Base-by-base conservation (phyloP, 306 rosid species). In the Heteromeles arbutifolia region DNA sequence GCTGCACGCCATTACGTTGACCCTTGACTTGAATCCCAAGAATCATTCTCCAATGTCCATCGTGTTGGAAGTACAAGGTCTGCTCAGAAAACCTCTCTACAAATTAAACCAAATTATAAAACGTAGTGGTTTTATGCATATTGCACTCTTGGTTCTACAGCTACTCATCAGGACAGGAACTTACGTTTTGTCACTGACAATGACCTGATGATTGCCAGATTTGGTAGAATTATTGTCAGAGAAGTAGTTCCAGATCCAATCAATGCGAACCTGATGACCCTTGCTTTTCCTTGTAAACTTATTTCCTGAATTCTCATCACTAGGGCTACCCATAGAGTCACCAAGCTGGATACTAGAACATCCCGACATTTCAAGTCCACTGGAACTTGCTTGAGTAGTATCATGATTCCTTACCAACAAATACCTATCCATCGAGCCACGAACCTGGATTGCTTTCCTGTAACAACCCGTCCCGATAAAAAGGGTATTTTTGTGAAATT, bases 1-100 rank as follows among this genome's bases (percentile, higher is more conserved):
- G 86, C 53, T 48, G 83, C 66, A 26, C 19, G 67, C 86, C 85
- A 18, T 85, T 72, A 28, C 14, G 70, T 79, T 85, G 88, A 79
- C 54, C 76, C 72, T 83, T 86, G 59, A 82, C 85, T 83, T 91
- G 93, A 83, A 93, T 86, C 80, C 98, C 98, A 70, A 91, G 88
- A 44, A 90, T 85, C 65, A 92, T 90, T 87, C 93, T 89, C 28
- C 97, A 93, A 83, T 91, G 98, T 22, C 97, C 98, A 69, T 90
- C 89, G 72, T 93, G 97, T 81, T 93, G 97, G 65, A 93, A 91
- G 86, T 91, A 91, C 82, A 93, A 81, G 92, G 94, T 81, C 96
- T 93, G 88, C 52, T 59, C 82, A 84, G 72, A 78, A 48, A 78
- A 87, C 54, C 67, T 11, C 74, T 28, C 65, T 72, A 19, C 37